Conservation (phyloP, 495 filamentous ascomycete genomes). For the Talaromyces borbonicus region DNA sequence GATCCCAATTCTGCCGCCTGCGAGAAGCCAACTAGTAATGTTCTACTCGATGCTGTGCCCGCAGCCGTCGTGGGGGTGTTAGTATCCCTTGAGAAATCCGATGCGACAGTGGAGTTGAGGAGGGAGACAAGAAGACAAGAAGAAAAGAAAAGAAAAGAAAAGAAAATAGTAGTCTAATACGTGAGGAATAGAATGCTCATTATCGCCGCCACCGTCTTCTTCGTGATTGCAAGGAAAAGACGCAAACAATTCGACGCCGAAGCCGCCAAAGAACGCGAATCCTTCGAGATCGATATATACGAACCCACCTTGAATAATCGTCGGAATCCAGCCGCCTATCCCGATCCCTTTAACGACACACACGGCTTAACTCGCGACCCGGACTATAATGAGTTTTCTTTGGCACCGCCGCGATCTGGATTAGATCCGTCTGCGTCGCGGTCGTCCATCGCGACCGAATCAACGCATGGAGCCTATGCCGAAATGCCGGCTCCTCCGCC, state of each 20-base stretch:
- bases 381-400: slow-evolving; percentile 7
- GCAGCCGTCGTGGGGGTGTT: slow-evolving; percentile 2
- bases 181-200: neutral
- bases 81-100: neutral
- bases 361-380: slow-evolving; percentile 1
- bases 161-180: neutral
- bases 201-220: neutral
- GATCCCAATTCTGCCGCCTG: neutral
- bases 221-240: slow-evolving; percentile 1
- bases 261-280: slow-evolving; percentile 6
- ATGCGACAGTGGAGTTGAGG: too few species aligned
- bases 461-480: neutral
- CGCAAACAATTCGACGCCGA: slow-evolving; percentile 2
- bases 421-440: neutral
- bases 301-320: slow-evolving; percentile 2
- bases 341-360: slow-evolving; percentile 2
- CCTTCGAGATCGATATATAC: slow-evolving; percentile 6
- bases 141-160: too few species aligned
- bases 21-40: slow-evolving; percentile 3
- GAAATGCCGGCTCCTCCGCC: neutral
- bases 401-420: slow-evolving; percentile 1
- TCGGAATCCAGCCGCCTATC: neutral
- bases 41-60: slow-evolving; percentile 5
- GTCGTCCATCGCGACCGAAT: slow-evolving; percentile 3
- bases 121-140: too few species aligned